phyloP scores from a whole-genome alignment of 805 yeast species.

The Candida khao-thaluensis region DNA sequence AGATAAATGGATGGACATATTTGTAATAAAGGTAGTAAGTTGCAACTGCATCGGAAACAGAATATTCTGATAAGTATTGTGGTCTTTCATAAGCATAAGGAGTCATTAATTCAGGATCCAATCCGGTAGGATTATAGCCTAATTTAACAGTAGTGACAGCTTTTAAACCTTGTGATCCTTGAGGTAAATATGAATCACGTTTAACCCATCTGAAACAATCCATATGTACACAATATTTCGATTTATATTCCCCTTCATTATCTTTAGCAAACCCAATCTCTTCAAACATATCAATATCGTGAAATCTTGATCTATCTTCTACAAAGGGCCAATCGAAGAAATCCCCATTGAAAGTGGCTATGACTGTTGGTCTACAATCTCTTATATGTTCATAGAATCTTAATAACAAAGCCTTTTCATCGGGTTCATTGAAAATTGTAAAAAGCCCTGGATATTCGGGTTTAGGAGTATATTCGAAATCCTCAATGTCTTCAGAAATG shows the following conservation, averaged over 20 bases:
- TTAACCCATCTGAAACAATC: conserved; percentile 98
- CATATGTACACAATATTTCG: conserved; percentile 92
- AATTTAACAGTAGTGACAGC: conserved; percentile 95
- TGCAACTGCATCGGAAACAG: conserved; percentile 99
- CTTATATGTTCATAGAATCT: conserved; percentile 88
- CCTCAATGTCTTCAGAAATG: conserved; percentile 91
- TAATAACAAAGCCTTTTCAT: conserved; percentile 71
- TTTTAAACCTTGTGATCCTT: conserved; percentile 97
- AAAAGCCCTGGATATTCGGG: conserved; percentile 93
- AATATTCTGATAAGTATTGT: conserved; percentile 88
- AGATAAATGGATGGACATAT: conserved; percentile 95
- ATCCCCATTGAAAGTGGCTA: conserved; percentile 97
- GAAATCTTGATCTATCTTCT: conserved; percentile 79
- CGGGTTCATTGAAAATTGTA: conserved; percentile 84
- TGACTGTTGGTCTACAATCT: conserved; percentile 91
- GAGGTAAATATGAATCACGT: conserved; percentile 95
- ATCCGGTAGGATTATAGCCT: conserved; percentile 94
- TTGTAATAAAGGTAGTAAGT: conserved; percentile 94
- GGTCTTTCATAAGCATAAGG: conserved; percentile 96
- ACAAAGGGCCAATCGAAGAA: conserved; percentile 99
- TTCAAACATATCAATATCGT: conserved; percentile 83
- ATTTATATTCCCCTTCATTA: conserved; percentile 87
- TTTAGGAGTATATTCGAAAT: conserved; percentile 95
- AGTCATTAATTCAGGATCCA: conserved; percentile 97
- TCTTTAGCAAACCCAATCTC: conserved; percentile 95